phyloP scores from a whole-genome alignment of 306 rosid species.

The Herpetospermum pedunculosum region DNA sequence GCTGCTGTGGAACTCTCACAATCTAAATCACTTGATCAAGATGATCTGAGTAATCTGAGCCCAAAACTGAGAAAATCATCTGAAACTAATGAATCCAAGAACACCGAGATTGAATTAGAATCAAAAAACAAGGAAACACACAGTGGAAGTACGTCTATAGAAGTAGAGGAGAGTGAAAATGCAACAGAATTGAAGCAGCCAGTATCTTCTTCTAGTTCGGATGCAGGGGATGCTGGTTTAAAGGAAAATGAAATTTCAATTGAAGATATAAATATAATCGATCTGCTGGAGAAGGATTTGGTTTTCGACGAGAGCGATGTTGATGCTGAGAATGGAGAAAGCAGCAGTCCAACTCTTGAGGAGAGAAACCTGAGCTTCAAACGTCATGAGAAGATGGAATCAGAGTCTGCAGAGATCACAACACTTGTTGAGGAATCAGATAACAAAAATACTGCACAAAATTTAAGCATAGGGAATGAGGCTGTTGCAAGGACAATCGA shows the following conservation, averaged over 20 bases:
- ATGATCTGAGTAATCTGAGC: slow-evolving; percentile 31
- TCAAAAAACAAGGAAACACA: slow-evolving; percentile 17
- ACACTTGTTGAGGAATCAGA: background rate
- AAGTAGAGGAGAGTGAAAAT: slow-evolving; percentile 3
- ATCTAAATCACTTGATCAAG: slow-evolving; percentile 39
- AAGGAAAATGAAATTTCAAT: slow-evolving; percentile 11
- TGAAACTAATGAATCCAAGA: slow-evolving; percentile 7
- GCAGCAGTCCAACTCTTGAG: slow-evolving; percentile 9
- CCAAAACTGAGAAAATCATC: slow-evolving; percentile 14
- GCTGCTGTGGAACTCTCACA: slow-evolving; percentile 76
- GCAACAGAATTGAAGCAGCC: slow-evolving; percentile 18
- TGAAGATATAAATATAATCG: slow-evolving; percentile 14
- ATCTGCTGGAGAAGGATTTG: slow-evolving; percentile 22
- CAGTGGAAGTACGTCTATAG: slow-evolving; percentile 15
- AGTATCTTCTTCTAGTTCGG: slow-evolving; percentile 21
- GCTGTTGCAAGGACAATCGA: slow-evolving; percentile 43
- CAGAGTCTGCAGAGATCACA: slow-evolving; percentile 15
- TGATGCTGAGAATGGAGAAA: slow-evolving; percentile 21
- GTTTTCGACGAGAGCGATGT: slow-evolving; percentile 38
- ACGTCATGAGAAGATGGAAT: slow-evolving; percentile 13
- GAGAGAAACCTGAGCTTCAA: slow-evolving; percentile 22
- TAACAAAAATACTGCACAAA: slow-evolving; percentile 12
- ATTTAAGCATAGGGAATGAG: slow-evolving; percentile 30
- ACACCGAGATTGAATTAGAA: slow-evolving; percentile 8
- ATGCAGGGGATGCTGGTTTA: slow-evolving; percentile 18